phyloP scores from a whole-genome alignment of 2,329 filamentous ascomycete genomes.

The Sarocladium kiliense region DNA sequence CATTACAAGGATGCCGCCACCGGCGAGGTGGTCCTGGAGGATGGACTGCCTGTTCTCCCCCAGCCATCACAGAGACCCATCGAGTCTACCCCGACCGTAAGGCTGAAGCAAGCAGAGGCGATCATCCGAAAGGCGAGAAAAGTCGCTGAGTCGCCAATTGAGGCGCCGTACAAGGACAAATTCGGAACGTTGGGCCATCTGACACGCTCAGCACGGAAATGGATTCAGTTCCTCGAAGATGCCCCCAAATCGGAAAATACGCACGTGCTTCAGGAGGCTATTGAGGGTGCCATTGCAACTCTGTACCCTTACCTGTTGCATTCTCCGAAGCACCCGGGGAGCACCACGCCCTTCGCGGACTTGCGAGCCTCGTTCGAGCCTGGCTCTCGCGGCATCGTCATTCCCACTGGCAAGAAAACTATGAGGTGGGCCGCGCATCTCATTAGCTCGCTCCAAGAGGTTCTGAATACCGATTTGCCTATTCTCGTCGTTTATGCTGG shows the following conservation, averaged over 20 bases:
- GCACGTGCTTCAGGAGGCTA: constrained; percentile 11
- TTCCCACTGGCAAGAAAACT: constrained; percentile 22
- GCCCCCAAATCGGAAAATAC: not conserved
- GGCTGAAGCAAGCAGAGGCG: not conserved
- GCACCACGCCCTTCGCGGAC: constrained; percentile 14
- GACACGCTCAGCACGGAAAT: constrained; percentile 16
- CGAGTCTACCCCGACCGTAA: not conserved
- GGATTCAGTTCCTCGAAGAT: constrained; percentile 11
- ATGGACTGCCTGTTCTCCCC: too few relatives aligned
- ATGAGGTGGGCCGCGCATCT: constrained; percentile 31
- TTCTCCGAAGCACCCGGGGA: constrained; percentile 14
- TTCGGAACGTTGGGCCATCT: constrained; percentile 29
- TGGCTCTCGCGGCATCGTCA: constrained; percentile 27
- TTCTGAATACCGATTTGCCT: constrained; percentile 24
- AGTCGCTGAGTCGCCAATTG: constrained; percentile 15
- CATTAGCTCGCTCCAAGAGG: constrained; percentile 23
- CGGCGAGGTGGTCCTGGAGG: too few relatives aligned
- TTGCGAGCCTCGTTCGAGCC: constrained; percentile 15
- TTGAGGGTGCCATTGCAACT: constrained; percentile 12
- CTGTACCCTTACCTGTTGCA: constrained; percentile 18
- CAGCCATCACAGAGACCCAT: too few relatives aligned
- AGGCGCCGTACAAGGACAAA: constrained; percentile 21
- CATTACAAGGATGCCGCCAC: too few relatives aligned
- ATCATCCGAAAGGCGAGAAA: not conserved
- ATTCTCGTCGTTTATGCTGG: constrained; percentile 33